Conservation (phyloP, 495 filamentous ascomycete species). For the Darksidea phi region DNA sequence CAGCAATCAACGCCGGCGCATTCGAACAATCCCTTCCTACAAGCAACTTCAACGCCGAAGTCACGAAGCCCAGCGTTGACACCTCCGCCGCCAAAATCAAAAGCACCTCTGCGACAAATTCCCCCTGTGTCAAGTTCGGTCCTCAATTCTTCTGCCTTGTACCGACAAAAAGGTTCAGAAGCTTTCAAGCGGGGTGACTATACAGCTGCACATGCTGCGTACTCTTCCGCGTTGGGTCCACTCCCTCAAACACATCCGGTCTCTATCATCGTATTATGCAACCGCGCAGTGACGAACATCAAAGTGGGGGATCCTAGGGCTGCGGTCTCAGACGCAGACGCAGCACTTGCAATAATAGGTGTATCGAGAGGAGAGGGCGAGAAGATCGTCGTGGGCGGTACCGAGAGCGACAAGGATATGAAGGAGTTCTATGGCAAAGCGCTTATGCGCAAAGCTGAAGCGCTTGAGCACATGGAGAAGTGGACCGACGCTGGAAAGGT, state of each 20-base stretch:
- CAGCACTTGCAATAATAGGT: slow-evolving; percentile 77
- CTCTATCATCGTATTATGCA: slow-evolving; percentile 80
- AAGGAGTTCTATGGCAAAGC: slow-evolving; percentile 89
- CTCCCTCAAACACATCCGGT: slow-evolving; percentile 82
- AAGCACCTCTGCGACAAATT: slow-evolving; percentile 60
- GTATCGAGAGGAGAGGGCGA: slow-evolving; percentile 74
- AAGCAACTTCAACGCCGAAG: slow-evolving; percentile 20
- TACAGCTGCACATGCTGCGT: slow-evolving; percentile 75
- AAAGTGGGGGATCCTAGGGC: slow-evolving; percentile 88
- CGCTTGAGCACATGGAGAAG: slow-evolving; percentile 89
- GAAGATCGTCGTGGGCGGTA: slow-evolving; percentile 64
- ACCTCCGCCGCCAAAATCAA: slow-evolving; percentile 41
- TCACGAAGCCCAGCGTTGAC: slow-evolving; percentile 24
- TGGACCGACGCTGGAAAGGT: slow-evolving; percentile 78
- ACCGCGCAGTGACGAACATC: slow-evolving; percentile 83
- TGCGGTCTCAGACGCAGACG: slow-evolving; percentile 78
- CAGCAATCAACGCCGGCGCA: slow-evolving; percentile 28
- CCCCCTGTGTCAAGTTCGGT: slow-evolving; percentile 66
- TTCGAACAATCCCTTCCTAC: slow-evolving; percentile 33
- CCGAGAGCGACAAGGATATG: slow-evolving; percentile 77
- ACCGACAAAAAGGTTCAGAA: slow-evolving; percentile 74
- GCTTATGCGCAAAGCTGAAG: slow-evolving; percentile 90
- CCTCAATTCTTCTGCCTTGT: slow-evolving; percentile 67
- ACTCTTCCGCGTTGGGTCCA: slow-evolving; percentile 69
- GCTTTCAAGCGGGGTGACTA: slow-evolving; percentile 96